These are phyloP conservation scores for Amniculicola lignicola DNA, from an alignment of 495 filamentous ascomycete species.

Conservation along the genomic window DNA sequence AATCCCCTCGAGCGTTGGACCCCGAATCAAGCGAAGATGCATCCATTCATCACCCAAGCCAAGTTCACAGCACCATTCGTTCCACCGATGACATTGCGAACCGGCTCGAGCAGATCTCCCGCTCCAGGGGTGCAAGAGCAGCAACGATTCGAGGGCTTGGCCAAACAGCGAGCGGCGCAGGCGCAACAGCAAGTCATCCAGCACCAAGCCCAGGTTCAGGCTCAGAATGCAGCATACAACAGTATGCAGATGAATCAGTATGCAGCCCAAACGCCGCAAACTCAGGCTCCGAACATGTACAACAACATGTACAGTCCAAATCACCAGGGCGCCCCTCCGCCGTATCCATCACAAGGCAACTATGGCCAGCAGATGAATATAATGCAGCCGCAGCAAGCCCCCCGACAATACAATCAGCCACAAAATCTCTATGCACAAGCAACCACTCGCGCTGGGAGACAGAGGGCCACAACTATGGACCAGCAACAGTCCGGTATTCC, in stretches of 20 bases:
- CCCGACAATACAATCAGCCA: conserved; percentile 63
- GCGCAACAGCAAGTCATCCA: conserved; percentile 51
- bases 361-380: conserved; percentile 73
- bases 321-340: conserved; percentile 74
- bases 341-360: conserved; percentile 69
- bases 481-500: conserved; percentile 89
- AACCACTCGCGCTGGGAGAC: conserved; percentile 73
- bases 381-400: conserved; percentile 64
- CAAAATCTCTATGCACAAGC: conserved; percentile 84
- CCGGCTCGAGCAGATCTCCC: conserved; percentile 76
- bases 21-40: conserved; percentile 93
- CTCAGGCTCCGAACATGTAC: conserved; percentile 53
- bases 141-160: conserved; percentile 85
- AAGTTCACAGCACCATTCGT: conserved; percentile 96
- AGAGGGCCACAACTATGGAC: conserved; percentile 94
- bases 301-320: conserved; percentile 77
- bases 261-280: conserved; percentile 48
- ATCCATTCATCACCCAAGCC: conserved; percentile 98
- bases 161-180: conserved; percentile 75
- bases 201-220: conserved; percentile 45
- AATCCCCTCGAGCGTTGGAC: conserved; percentile 98
- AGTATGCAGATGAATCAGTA: conserved; percentile 62
- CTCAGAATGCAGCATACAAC: conserved; percentile 55
- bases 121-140: conserved; percentile 97
- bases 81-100: conserved; percentile 95